Percentiles rank a stretch among this genome's conserved stretches.
Evolutionary conservation across 768 basidiomycete genomes (phyloP).

Genomic region (Termitomyces eurrhizus): DNA sequence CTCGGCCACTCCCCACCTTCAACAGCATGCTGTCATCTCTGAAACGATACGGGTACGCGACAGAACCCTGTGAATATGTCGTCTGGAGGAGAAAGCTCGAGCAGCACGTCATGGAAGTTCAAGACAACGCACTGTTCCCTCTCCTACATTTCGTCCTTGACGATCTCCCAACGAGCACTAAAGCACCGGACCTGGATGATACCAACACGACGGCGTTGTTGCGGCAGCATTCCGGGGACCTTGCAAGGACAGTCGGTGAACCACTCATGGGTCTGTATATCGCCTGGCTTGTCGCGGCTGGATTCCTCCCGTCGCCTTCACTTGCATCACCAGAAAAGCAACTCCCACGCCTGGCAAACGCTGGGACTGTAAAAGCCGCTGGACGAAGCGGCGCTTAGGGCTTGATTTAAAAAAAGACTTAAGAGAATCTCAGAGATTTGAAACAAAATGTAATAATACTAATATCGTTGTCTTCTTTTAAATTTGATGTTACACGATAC

Average conservation of each 20-base stretch:
- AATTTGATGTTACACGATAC: too few species aligned
- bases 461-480: not conserved
- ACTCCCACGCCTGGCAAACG: slow-evolving; percentile 44
- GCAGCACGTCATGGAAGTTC: slow-evolving; percentile 89
- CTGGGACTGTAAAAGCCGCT: slow-evolving; percentile 52
- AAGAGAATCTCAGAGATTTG: not conserved
- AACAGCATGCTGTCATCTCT: slow-evolving; percentile 80
- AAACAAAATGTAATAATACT: slow-evolving; percentile 11
- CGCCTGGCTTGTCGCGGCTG: slow-evolving; percentile 86
- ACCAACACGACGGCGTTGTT: slow-evolving; percentile 72
- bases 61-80: slow-evolving; percentile 81
- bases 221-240: slow-evolving; percentile 31
- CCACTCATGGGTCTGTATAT: slow-evolving; percentile 82
- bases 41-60: slow-evolving; percentile 73
- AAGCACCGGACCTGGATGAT: slow-evolving; percentile 88
- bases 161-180: slow-evolving; percentile 95
- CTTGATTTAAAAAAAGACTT: not conserved
- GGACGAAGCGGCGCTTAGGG: slow-evolving; percentile 59
- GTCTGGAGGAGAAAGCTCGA: slow-evolving; percentile 91
- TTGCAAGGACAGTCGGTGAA: slow-evolving; percentile 64
- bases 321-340: slow-evolving; percentile 31
- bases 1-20: slow-evolving; percentile 83
- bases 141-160: slow-evolving; percentile 96
- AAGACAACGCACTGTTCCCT: slow-evolving; percentile 97
- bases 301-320: slow-evolving; percentile 66